Conservation (phyloP, 2,329 filamentous ascomycete species). For the Ophiocordyceps robertsii region DNA sequence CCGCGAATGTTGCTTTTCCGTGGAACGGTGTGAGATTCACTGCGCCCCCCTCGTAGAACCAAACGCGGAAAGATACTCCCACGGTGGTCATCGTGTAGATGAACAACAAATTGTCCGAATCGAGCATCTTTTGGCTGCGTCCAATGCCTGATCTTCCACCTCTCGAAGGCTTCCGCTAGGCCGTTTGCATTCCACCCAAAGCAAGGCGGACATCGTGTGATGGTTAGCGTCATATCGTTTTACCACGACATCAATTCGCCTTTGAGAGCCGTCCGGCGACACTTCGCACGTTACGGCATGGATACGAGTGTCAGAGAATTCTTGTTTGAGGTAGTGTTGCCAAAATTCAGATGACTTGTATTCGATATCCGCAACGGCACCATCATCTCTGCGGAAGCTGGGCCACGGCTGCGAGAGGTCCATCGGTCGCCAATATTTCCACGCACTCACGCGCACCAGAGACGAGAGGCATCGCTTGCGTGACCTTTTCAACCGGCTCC, state of each 20-base stretch:
- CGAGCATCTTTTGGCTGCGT: slow-evolving; percentile 2
- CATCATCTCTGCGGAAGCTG: too few relatives aligned
- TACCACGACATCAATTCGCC: not conserved
- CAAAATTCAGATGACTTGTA: slow-evolving; percentile 1
- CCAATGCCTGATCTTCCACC: slow-evolving; percentile 1
- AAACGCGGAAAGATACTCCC: slow-evolving; percentile 1
- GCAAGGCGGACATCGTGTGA: not conserved
- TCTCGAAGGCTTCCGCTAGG: not conserved
- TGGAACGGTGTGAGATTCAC: not conserved
- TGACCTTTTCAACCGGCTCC: too few relatives aligned
- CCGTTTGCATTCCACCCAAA: not conserved
- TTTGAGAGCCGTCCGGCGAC: not conserved
- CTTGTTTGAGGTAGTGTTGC: slow-evolving; percentile 1
- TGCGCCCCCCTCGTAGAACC: not conserved
- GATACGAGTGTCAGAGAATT: not conserved
- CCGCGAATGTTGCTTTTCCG: not conserved
- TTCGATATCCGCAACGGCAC: not conserved
- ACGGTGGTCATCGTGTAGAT: slow-evolving; percentile 4
- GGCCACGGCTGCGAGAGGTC: too few relatives aligned
- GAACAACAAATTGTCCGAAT: not conserved
- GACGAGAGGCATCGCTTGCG: too few relatives aligned
- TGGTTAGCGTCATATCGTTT: not conserved
- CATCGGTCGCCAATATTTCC: too few relatives aligned
- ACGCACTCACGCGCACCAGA: too few relatives aligned
- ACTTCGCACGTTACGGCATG: not conserved